Base-by-base conservation (phyloP, 2,329 filamentous ascomycete genomes). In the Xylariales sp. region DNA sequence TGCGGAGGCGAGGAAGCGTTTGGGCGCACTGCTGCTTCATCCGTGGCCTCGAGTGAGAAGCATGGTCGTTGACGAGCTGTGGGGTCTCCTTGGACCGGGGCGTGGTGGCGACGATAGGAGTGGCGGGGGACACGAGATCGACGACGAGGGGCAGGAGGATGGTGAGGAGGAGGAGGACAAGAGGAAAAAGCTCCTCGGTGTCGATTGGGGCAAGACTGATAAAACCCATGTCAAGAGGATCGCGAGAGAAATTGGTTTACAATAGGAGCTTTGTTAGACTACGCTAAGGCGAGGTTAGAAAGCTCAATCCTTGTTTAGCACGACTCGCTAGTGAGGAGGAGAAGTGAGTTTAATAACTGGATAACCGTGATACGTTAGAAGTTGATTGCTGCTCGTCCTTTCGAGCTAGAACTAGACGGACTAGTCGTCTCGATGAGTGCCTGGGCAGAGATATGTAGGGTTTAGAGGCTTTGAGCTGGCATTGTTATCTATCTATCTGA, bases 11-110 rank as follows among this genome's bases (percentile, higher is more conserved):
- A 79, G 89, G 62, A 89, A 86, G 76, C 92, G 94, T 77, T 81
- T 97, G 48, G 86, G 87, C 0, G 89, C 86, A 28, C 87, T 97
- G 83, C 82, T 97, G 70, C 80, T 89, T 65, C 95, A 97, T 81
- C 93, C 93, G 0, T 97, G 93, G 84, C 93, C 94, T 5, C 87
- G 87, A 74, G 89, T 97, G 72, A 81, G 90, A 68, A 86, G 80
- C 68, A 77, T 83, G 53, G 88, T 88, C 16, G 84, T 88, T 4
- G 89, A 91, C 72, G 87, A 88, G 78, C 76, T 91, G 41, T 91
- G 86, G 86, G 80, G 77, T 18, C 72, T 86, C 64, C 71, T 81
- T 68, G 74, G 58, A 23, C 62, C 18, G 46, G 60, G 50, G 16
- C n/a, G 14, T 41, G 46, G 57, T 28, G 45, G 50, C 4, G 36